phyloP scores from a whole-genome alignment of 2,329 filamentous ascomycete genomes.

The Penicillium sp. region DNA sequence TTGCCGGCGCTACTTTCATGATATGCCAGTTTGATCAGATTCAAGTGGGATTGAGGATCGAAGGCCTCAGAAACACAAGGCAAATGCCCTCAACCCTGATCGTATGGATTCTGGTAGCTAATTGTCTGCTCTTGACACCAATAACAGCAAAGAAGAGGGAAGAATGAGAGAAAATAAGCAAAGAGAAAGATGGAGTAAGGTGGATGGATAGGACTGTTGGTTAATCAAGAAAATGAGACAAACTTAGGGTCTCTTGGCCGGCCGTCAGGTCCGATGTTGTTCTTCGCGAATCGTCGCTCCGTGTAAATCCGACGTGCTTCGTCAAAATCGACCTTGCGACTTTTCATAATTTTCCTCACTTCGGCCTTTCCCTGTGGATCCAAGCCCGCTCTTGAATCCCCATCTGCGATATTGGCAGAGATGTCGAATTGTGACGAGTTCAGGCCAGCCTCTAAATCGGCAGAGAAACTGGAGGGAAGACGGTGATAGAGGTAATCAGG shows the following conservation, averaged over 20 bases:
- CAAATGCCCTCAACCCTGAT: neutral
- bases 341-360: slow-evolving; percentile 88
- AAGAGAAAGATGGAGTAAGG: too few species aligned
- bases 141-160: too few species aligned
- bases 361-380: slow-evolving; percentile 77
- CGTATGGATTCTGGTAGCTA: neutral
- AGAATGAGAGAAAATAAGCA: too few species aligned
- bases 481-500: slow-evolving; percentile 69
- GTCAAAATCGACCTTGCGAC: slow-evolving; percentile 75
- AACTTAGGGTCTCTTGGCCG: slow-evolving; percentile 89
- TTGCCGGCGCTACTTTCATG: neutral
- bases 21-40: neutral
- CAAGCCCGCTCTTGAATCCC: slow-evolving; percentile 74
- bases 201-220: neutral
- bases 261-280: slow-evolving; percentile 85
- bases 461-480: slow-evolving; percentile 71
- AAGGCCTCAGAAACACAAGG: neutral
- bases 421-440: slow-evolving; percentile 81
- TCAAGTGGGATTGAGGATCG: neutral
- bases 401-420: slow-evolving; percentile 69
- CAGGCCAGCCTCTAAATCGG: slow-evolving; percentile 83
- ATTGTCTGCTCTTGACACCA: neutral
- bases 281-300: slow-evolving; percentile 78
- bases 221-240: slow-evolving; percentile 73
- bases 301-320: slow-evolving; percentile 83